These are phyloP conservation scores for Curvularia lunata DNA, from an alignment of 2,329 filamentous ascomycete species.

Conservation along the genomic window DNA sequence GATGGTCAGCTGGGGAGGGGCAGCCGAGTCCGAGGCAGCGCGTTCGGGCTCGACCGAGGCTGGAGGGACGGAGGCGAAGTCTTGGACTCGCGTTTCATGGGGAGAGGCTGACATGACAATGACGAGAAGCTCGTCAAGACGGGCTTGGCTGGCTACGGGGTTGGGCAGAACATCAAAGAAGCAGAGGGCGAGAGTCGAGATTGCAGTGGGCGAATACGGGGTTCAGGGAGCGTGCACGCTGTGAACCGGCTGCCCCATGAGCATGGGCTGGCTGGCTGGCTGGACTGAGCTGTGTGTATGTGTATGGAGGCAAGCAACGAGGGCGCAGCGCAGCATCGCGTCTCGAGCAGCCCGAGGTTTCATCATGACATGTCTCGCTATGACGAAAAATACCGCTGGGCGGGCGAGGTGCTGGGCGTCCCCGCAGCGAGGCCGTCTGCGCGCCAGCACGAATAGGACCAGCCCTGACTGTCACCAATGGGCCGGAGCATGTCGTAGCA, in stretches of 20 bases:
- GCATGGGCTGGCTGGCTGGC: neutral
- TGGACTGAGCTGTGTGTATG: neutral
- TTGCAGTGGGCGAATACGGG: neutral
- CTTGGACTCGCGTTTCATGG: conserved; percentile 36
- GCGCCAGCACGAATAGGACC: neutral
- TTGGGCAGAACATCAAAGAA: neutral
- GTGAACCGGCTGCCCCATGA: neutral
- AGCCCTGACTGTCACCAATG: neutral
- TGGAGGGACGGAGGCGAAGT: conserved; percentile 39
- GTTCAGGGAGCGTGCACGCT: neutral
- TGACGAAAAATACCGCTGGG: neutral
- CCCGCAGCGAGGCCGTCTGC: no score
- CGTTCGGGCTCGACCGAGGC: conserved; percentile 17
- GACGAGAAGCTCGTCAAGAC: neutral
- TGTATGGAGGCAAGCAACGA: neutral
- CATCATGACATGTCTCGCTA: neutral
- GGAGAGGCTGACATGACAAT: conserved; percentile 36
- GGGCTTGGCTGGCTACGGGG: neutral
- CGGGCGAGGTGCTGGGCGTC: neutral
- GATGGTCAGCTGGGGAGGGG: conserved; percentile 27
- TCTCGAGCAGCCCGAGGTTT: neutral
- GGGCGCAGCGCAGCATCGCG: neutral
- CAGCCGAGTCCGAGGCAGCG: conserved; percentile 13
- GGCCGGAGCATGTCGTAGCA: neutral
- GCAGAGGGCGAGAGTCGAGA: neutral